Conservation (phyloP, 2,329 filamentous ascomycete species). For the Alternaria sp. region DNA sequence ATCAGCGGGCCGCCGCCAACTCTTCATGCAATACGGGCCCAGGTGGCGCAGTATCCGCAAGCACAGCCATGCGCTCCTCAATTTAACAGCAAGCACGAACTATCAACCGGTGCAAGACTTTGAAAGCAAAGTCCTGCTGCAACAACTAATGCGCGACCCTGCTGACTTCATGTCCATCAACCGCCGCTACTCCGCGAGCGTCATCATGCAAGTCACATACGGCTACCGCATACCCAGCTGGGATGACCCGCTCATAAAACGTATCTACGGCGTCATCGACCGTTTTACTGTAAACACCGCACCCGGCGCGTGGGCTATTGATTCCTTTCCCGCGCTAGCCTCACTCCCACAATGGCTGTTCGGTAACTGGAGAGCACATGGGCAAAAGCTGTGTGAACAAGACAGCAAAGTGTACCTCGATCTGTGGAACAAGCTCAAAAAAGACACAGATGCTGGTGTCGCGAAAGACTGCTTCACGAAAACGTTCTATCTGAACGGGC, state of each 20-base stretch:
- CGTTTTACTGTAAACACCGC: slow-evolving; percentile 43
- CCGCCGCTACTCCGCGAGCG: slow-evolving; percentile 39
- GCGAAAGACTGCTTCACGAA: slow-evolving; percentile 44
- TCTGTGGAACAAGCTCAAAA: slow-evolving; percentile 42
- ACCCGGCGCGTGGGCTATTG: slow-evolving; percentile 36
- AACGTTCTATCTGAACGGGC: slow-evolving; percentile 43
- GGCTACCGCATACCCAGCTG: slow-evolving; percentile 44
- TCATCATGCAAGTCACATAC: slow-evolving; percentile 45
- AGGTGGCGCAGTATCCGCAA: slow-evolving; percentile 47
- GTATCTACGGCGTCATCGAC: slow-evolving; percentile 40
- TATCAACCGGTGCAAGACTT: slow-evolving; percentile 55
- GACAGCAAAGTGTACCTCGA: slow-evolving; percentile 42
- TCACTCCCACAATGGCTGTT: slow-evolving; percentile 39
- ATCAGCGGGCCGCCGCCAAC: slow-evolving; percentile 57
- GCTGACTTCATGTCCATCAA: slow-evolving; percentile 42
- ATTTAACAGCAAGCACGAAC: slow-evolving; percentile 35
- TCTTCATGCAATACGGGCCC: slow-evolving; percentile 52
- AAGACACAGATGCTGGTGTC: slow-evolving; percentile 36
- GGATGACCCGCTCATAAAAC: slow-evolving; percentile 41
- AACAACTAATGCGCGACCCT: slow-evolving; percentile 49
- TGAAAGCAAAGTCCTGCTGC: slow-evolving; percentile 55
- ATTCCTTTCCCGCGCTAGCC: slow-evolving; percentile 38
- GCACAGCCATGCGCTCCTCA: slow-evolving; percentile 41
- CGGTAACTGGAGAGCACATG: slow-evolving; percentile 38
- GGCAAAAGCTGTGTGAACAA: slow-evolving; percentile 34